Base-by-base conservation (phyloP, 179 eudicot species). In the Carnegiea gigantea region DNA sequence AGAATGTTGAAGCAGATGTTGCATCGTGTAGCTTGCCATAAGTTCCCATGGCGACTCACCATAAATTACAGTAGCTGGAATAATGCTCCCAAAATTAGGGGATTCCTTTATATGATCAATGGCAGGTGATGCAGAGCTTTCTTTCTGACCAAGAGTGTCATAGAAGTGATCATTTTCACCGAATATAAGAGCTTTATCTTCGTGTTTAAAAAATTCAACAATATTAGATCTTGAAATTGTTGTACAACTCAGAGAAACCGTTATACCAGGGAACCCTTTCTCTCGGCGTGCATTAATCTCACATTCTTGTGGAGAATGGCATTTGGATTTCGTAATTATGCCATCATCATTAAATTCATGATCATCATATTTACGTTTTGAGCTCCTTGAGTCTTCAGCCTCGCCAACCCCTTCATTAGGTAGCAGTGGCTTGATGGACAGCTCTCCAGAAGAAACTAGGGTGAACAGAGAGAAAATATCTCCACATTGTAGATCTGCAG, bases 251-350 rank as follows among this genome's bases (percentile, higher is more conserved):
- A 96, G 53, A 51, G 87, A 89, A 62, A 96, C 86, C 59, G 80
- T 86, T 78, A 96, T 85, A 79, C 99, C 98, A 23, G 98, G 99
- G 83, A 96, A 96, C 79, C 99, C 99, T 85, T 96, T 96, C 82
- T 89, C 97, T 74, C 91, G 88, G 54, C 99, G 97, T 49, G 88
- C 86, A 81, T 75, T 86, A 46, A 89, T 75, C 84, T 95, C 99
- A 84, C 80, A 84, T 20, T 92, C 99, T 24, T 89, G 81, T 49
- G 79, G 64, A 20, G 89, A 85, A 44, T 70, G 75, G 59, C 80
- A 78, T 88, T 90, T 92, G 18, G 65, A 75, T 80, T 87, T 92
- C 80, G 91, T 94, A 76, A 79, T 74, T 71, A n/a, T 78, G 30
- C 85, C 85, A 60, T 70, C 70, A 67, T 74, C 83, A 21, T 82